phyloP scores from a whole-genome alignment of 441 rosid species.

The Gossypium schwendimanii region DNA sequence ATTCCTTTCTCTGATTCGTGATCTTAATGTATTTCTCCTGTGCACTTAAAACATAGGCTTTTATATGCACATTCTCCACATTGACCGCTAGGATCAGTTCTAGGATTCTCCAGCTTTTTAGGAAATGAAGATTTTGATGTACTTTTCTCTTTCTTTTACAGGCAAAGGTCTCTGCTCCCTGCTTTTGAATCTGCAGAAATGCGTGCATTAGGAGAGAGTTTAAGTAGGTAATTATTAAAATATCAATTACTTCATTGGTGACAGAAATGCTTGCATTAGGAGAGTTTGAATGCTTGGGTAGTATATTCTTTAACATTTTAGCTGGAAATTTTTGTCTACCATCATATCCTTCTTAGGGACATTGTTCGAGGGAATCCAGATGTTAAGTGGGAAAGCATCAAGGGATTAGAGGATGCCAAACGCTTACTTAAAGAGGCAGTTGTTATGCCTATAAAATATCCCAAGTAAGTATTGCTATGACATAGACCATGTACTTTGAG shows the following conservation, averaged over 20 bases:
- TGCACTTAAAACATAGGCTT: neutral
- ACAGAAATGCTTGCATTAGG: neutral
- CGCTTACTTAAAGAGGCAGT: constrained; percentile 91
- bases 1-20: neutral
- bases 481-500: neutral
- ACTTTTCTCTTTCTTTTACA: constrained; percentile 22
- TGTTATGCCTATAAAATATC: constrained; percentile 96
- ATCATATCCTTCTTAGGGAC: constrained; percentile 44
- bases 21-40: neutral
- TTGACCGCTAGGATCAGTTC: neutral
- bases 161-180: constrained; percentile 76
- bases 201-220: constrained; percentile 73
- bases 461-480: constrained; percentile 47
- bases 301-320: constrained; percentile 3
- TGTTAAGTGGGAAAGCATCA: constrained; percentile 89
- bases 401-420: constrained; percentile 81
- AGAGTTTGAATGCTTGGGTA: neutral
- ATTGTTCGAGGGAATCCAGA: constrained; percentile 87
- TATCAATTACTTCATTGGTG: neutral
- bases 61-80: neutral
- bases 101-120: neutral
- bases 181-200: constrained; percentile 78
- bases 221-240: constrained; percentile 51
- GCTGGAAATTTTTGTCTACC: neutral
- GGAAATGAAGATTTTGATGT: constrained; percentile 11